These are phyloP conservation scores for Piper betle DNA, from an alignment of 164 flowering plant genomes.

Conservation along the genomic window DNA sequence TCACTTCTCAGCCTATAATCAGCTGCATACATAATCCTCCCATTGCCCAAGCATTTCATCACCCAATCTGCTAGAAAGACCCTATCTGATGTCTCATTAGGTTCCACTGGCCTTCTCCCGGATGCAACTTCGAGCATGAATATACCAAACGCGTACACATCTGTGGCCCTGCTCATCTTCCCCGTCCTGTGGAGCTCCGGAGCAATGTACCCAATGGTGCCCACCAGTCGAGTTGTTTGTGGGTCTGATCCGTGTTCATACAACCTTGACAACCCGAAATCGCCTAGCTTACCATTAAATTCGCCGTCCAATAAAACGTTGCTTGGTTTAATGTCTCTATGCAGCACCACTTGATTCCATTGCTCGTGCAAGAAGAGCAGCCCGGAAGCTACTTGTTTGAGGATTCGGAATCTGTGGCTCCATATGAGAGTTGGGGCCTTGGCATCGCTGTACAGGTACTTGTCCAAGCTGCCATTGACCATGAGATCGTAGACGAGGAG, in stretches of 20 bases:
- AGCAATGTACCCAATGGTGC: conserved; percentile 8
- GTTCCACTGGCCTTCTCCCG: conserved; percentile 9
- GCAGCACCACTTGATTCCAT: conserved; percentile 12
- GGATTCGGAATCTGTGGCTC: too few species aligned
- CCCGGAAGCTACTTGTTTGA: conserved; percentile 5
- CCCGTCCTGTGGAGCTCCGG: conserved; percentile 14
- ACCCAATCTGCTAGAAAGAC: conserved; percentile 10
- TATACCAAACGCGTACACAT: conserved; percentile 13
- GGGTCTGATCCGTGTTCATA: too few species aligned
- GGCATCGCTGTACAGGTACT: too few species aligned
- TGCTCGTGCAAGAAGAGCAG: conserved; percentile 11
- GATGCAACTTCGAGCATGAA: conserved; percentile 15
- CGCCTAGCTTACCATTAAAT: not conserved
- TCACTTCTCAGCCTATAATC: conserved; percentile 10
- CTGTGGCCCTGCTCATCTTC: conserved; percentile 9
- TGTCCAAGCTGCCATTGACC: too few species aligned
- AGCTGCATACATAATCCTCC: conserved; percentile 5
- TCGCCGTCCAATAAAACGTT: conserved; percentile 13
- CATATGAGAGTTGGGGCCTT: too few species aligned
- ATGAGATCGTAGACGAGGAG: conserved; percentile 11
- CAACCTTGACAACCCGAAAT: too few species aligned
- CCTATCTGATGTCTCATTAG: not conserved
- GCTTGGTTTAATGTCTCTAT: conserved; percentile 16
- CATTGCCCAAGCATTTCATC: conserved; percentile 3
- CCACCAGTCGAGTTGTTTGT: too few species aligned